Percentiles rank a stretch among this genome's conserved stretches.
Conservation (phyloP, 371 early-diverging fungal species). For the Conidiobolus incongruus region DNA sequence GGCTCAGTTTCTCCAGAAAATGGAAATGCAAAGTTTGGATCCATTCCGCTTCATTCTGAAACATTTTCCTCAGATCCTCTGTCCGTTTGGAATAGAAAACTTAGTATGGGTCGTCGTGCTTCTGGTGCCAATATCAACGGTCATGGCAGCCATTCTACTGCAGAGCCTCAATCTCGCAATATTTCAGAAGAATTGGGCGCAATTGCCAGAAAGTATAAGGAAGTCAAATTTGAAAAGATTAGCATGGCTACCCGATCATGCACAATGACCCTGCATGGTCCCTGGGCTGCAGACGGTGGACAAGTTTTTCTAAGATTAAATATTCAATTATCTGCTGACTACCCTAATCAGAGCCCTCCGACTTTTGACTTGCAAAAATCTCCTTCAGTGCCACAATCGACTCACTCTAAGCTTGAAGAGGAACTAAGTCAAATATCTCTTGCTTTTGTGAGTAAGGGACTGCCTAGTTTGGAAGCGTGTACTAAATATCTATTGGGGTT, state of each 20-base stretch:
- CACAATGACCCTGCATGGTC: constrained; percentile 41
- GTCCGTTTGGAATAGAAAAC: too few species aligned
- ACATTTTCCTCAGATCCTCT: too few species aligned
- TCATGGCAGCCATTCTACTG: too few species aligned
- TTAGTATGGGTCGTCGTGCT: too few species aligned
- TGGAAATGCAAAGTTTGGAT: too few species aligned
- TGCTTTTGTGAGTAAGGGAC: constrained; percentile 23
- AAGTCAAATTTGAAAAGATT: constrained; percentile 12
- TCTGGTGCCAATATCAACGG: too few species aligned
- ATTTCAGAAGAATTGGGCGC: background rate
- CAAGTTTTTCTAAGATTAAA: constrained; percentile 37
- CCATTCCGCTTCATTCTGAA: too few species aligned
- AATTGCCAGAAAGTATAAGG: background rate
- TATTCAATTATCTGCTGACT: constrained; percentile 34
- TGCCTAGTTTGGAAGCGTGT: constrained; percentile 41
- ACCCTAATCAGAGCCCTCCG: constrained; percentile 43
- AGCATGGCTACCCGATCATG: constrained; percentile 36
- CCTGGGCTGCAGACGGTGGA: constrained; percentile 27
- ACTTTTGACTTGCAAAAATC: constrained; percentile 55
- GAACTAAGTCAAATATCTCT: constrained; percentile 30
- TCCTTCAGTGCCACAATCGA: constrained; percentile 54
- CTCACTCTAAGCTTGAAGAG: constrained; percentile 31
- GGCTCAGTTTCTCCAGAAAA: too few species aligned
- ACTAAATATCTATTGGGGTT: constrained; percentile 44
- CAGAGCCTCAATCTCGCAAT: too few species aligned